Base-by-base conservation (phyloP, 2,329 filamentous ascomycete species). In the Escovopsis weberi region DNA sequence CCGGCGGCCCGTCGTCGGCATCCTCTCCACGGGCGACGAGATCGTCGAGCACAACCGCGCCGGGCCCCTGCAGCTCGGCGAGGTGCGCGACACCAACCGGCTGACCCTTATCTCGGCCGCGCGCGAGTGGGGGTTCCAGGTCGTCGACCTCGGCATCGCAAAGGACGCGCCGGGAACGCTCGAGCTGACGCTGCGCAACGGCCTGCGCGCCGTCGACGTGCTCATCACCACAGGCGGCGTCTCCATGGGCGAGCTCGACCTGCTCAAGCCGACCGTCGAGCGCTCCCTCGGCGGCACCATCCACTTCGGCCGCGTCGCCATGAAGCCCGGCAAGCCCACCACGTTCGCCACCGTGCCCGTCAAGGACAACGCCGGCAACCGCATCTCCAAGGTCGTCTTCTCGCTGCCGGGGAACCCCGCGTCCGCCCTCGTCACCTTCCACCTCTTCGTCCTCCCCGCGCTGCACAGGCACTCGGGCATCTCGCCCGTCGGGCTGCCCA, bases 271-370 rank as follows among this genome's bases (percentile, higher is more conserved):
- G 0, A 96, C 89, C 0, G 85, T 98, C 53, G 91, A 96, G 66
- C 81, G 89, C 36, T 72, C 79, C 1, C 74, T 98, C 1, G 86
- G 87, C 44, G 91, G 91, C 7, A 91, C 81, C 0, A 94, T 98
- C 50, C 91, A 95, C 61, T 98, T 98, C 53, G 91, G 91, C 23
- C 82, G 91, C 3, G 91, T 98, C 3, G 76, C 82, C 43, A 96
- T 98, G 91, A 98, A 98, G 66, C 91, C 91, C 0, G 91, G 91
- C 4, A 98, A 96, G 62, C 91, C 91, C 2, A 95, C 88, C 0
- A 98, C 91, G 0, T 98, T 98, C 59, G 91, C 91, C 2, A 95
- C 86, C 0, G 74, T 96, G 0, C 80, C 85, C 1, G 67, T 74
- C 34, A 80, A 79, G 59, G 67, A 75, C 45, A 72, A 74, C 47